These are phyloP conservation scores for Pseudonitzschia multiseries DNA, from an alignment of 108 stramenopile species.

Conservation along the genomic window DNA sequence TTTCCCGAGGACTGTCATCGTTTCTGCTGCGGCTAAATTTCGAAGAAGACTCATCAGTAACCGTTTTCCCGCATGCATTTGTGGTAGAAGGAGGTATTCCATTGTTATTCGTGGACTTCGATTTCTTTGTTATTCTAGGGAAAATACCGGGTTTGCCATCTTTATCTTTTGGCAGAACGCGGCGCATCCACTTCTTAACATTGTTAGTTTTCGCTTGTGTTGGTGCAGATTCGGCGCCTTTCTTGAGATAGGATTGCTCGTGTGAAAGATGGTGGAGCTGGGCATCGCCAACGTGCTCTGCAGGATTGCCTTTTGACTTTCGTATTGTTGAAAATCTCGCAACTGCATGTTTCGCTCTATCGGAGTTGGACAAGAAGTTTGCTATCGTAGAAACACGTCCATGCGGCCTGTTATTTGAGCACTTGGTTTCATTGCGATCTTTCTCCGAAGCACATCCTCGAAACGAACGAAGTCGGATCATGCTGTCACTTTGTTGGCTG, in stretches of 20 bases:
- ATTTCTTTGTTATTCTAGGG: neutral
- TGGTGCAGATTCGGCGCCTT: neutral
- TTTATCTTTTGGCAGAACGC: neutral
- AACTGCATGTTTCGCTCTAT: neutral
- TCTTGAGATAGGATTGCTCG: neutral
- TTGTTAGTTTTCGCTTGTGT: neutral
- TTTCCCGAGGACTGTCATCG: neutral
- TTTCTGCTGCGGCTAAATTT: conserved; percentile 1
- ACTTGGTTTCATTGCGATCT: neutral
- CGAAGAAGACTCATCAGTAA: conserved; percentile 5
- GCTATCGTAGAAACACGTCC: neutral
- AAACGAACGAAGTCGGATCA: neutral
- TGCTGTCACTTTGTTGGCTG: neutral
- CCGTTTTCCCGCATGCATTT: neutral
- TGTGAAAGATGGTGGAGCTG: neutral
- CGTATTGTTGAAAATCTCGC: neutral
- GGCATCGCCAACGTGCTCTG: neutral
- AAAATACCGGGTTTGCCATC: neutral
- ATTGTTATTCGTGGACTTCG: neutral
- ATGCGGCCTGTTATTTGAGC: neutral
- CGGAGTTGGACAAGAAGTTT: neutral
- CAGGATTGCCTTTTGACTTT: neutral
- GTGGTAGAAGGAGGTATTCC: neutral
- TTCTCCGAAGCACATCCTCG: neutral
- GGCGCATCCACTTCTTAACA: neutral